Base-by-base conservation (phyloP, 208 protist genomes). In the Porcisia deanei region DNA sequence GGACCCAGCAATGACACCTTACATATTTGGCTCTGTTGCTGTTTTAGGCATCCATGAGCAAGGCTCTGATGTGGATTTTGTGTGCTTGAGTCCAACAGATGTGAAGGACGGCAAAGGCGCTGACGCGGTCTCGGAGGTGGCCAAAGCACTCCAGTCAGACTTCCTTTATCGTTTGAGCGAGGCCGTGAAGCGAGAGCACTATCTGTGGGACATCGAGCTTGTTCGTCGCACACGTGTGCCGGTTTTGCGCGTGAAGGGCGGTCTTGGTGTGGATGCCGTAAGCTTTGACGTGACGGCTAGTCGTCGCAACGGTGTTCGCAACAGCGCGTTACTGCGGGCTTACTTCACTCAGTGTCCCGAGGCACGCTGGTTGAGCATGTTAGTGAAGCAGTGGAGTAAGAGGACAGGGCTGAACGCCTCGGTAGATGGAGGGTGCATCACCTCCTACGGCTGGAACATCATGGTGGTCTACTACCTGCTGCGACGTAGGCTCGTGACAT, bases 361-460 rank as follows among this genome's bases (percentile, higher is more conserved):
- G 39, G 80, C 82, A 45, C 94, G 94, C 10, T 93, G 82, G 88
- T 75, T 97, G 14, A 85, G 87, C 63, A 89, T 97, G 68, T 80
- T 81, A 22, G 80, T 97, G 39, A 97, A 97, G 83, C 77, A 77
- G 59, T 97, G 94, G 92, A 96, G 92, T 73, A 97, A 97, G 75
- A 77, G 64, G 30, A 81, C 81, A 1, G 94, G 94, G 3, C 68
- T 97, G 34, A 96, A 96, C 75, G 86, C 68, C 22, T 87, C 79
- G 14, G 77, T 89, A 20, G 81, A 88, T 30, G 84, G 85, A 7
- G 90, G 92, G 10, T 96, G 86, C 77, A 80, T 97, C 61, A 97
- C 94, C 0, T 96, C 92, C 0, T 97, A 97, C 68, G 94, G 90
- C 18, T 96, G 94, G 81, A 94, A 96, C 65, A 49, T 97, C 47